Percentiles rank a stretch among this genome's conserved stretches.
These are phyloP conservation scores for Leccinellum luteum DNA, from an alignment of 768 basidiomycete genomes.

Conservation along the genomic window DNA sequence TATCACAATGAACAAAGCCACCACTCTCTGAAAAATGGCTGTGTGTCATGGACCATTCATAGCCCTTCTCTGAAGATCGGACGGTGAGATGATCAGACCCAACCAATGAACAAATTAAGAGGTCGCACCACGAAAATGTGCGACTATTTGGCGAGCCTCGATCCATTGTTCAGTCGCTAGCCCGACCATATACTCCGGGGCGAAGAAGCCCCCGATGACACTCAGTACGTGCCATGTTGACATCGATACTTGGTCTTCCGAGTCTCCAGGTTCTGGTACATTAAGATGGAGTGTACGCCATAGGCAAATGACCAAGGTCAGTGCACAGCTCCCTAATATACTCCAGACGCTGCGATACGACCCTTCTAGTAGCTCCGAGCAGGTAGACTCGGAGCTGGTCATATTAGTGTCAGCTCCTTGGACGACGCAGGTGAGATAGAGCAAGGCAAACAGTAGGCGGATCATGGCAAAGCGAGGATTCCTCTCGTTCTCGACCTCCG, in stretches of 20 bases:
- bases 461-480: too few species aligned
- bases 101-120: not conserved
- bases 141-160: not conserved
- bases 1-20: not conserved
- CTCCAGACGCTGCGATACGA: not conserved
- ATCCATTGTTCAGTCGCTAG: not conserved
- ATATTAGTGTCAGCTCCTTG: too few species aligned
- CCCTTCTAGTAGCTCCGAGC: too few species aligned
- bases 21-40: not conserved
- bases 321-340: not conserved
- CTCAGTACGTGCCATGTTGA: not conserved
- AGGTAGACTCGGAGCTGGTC: too few species aligned
- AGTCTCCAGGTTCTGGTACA: not conserved
- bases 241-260: too few species aligned
- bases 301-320: not conserved
- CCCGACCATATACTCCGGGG: not conserved
- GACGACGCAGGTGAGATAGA: too few species aligned
- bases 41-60: not conserved
- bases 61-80: not conserved
- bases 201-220: not conserved
- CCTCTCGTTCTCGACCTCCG: accelerated
- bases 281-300: not conserved
- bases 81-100: too few species aligned
- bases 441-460: too few species aligned
- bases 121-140: not conserved